Base-by-base conservation (phyloP, 2,329 filamentous ascomycete genomes). In the Raffaelea albimanens region DNA sequence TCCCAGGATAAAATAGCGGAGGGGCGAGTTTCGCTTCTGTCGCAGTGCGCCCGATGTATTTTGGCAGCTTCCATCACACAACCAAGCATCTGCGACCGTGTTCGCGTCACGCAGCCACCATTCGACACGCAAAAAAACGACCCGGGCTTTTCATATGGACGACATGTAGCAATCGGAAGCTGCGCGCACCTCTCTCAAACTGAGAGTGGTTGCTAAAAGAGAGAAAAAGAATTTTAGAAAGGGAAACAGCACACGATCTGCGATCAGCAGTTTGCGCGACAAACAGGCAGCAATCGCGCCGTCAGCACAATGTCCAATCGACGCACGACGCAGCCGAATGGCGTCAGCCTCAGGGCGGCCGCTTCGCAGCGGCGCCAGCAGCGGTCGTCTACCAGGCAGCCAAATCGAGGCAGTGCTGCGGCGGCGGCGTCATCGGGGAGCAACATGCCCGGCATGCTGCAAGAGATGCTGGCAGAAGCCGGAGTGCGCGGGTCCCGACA, bases 401-500 rank as follows among this genome's bases (percentile, higher is more conserved):
- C 4, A 41, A 10, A n/a, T 8, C 25, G 39, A 22, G 14, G 19
- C 25, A 29, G 13, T 18, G 14, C 29, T 19, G 21, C 21, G 31
- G 41, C 13, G 14, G 29, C 39, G 5, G n/a, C 33, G 19, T n/a
- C 23, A 33, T 19, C n/a, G 20, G 22, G 13, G 16, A 40, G 10
- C 2, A 20, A 2, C 3, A 8, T 50, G 21, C 53, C 52, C 8
- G 44, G 34, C 3, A 51, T 52, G 3, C 54, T 52, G 19, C 53
- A 43, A 10, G 53, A 54, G 22, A 40, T 58, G 53, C 52, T 58
- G 19, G 45, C 40, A 1, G 56, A 58, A 19, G 55, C 50, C 0
- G 56, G 55, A 2, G 49, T 52, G 5, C 39, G 23, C 4, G 23
- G 44, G 16, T 33, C 18, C 29, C 43, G 3, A 23, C 49, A 13